phyloP scores from a whole-genome alignment of 2,329 filamentous ascomycete genomes.

The Myriosclerotinia curreyana region DNA sequence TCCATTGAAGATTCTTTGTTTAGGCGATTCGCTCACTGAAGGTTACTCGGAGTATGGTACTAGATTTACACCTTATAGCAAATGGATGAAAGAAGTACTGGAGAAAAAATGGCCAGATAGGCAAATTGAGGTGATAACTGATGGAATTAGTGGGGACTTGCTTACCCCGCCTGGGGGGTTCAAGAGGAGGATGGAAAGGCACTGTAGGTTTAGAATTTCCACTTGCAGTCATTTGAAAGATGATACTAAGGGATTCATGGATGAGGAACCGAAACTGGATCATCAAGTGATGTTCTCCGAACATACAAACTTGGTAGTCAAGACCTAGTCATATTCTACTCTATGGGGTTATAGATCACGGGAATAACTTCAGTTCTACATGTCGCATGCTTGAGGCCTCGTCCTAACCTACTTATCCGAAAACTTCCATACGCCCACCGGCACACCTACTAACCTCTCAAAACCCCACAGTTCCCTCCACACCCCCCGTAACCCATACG shows the following conservation, averaged over 20 bases:
- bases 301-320: not conserved
- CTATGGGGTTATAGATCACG: not conserved
- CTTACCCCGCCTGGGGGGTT: slow-evolving; percentile 25
- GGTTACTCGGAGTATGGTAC: slow-evolving; percentile 51
- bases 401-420: no score
- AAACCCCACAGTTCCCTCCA: slow-evolving; percentile 15
- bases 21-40: slow-evolving; percentile 48
- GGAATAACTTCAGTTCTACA: not conserved
- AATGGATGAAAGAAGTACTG: slow-evolving; percentile 48
- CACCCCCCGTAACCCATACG: slow-evolving; percentile 46
- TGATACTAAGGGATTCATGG: not conserved
- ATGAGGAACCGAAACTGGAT: not conserved
- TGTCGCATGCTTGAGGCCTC: no score
- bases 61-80: slow-evolving; percentile 51
- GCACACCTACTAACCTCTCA: no score
- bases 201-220: slow-evolving; percentile 23
- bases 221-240: not conserved
- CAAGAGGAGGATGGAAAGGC: slow-evolving; percentile 24
- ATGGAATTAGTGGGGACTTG: slow-evolving; percentile 31
- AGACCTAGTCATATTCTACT: not conserved
- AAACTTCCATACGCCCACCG: slow-evolving; percentile 40
- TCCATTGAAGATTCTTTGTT: slow-evolving; percentile 34
- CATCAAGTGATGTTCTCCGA: not conserved
- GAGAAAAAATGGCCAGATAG: slow-evolving; percentile 44
- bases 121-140: slow-evolving; percentile 25